Evolutionary conservation across 306 rosid genomes (phyloP).

Genomic region (Malus sieversii): DNA sequence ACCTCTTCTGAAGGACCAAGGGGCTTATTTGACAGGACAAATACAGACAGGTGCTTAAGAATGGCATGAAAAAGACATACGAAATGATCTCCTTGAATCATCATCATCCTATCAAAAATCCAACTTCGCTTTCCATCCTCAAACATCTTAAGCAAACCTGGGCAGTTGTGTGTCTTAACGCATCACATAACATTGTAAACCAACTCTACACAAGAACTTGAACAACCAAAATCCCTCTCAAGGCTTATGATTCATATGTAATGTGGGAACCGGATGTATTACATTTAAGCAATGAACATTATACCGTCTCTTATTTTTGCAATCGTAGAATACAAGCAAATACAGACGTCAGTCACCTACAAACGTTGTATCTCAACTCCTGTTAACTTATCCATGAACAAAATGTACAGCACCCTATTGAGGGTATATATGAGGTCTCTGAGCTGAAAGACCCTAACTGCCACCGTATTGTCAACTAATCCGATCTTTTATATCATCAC

Average conservation of each 20-base stretch:
- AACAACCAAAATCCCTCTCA: background rate
- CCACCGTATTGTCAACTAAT: background rate
- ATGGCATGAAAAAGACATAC: too few relatives aligned
- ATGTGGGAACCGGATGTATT: background rate
- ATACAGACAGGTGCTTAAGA: too few relatives aligned
- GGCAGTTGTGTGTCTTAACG: background rate
- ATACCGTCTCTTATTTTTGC: constrained; percentile 10
- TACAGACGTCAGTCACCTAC: background rate
- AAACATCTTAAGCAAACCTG: background rate
- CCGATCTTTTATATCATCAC: background rate
- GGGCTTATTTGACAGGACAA: too few relatives aligned
- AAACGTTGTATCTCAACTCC: background rate
- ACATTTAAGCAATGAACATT: background rate
- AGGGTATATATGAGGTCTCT: background rate
- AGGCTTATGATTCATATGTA: background rate
- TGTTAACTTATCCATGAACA: constrained; percentile 20
- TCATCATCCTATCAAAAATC: too few relatives aligned
- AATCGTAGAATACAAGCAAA: background rate
- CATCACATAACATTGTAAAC: background rate
- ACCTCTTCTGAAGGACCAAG: too few relatives aligned
- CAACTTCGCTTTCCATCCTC: background rate
- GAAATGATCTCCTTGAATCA: too few relatives aligned
- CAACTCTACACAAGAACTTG: background rate
- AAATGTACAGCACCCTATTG: constrained; percentile 23
- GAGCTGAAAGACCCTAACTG: constrained; percentile 19